Percentiles rank a stretch among this genome's conserved stretches.
phyloP scores from a whole-genome alignment of 2,329 filamentous ascomycete species.

The Penicillium olsonii region DNA sequence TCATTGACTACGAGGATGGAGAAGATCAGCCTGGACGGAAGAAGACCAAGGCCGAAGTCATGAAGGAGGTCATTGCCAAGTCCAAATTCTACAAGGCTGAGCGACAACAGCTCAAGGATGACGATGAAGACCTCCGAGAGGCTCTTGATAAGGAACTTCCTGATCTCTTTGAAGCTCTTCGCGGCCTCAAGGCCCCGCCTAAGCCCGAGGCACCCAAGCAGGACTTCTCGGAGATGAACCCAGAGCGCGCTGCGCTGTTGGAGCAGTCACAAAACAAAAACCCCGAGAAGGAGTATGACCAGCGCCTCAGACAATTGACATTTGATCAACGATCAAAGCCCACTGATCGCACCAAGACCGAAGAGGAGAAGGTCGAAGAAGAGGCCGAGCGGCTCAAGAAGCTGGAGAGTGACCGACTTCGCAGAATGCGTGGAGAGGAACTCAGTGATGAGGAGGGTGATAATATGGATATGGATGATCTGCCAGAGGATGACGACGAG shows the following conservation, averaged over 20 bases:
- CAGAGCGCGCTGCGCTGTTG: constrained; percentile 62
- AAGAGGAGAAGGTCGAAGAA: constrained; percentile 78
- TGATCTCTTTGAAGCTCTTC: constrained; percentile 72
- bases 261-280: constrained; percentile 63
- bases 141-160: constrained; percentile 82
- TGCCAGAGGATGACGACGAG: constrained; percentile 32
- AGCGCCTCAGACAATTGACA: constrained; percentile 76
- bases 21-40: constrained; percentile 73
- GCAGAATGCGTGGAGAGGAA: constrained; percentile 85
- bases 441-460: constrained; percentile 62
- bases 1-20: constrained; percentile 51
- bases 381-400: constrained; percentile 75
- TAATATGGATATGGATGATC: constrained; percentile 31
- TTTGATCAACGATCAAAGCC: constrained; percentile 84
- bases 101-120: constrained; percentile 86
- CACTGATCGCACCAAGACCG: constrained; percentile 84
- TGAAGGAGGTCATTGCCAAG: constrained; percentile 97
- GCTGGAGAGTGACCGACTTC: constrained; percentile 78
- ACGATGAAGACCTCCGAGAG: constrained; percentile 83
- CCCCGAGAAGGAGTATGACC: constrained; percentile 85
- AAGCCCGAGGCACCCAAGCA: constrained; percentile 50
- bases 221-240: constrained; percentile 58
- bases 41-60: constrained; percentile 94
- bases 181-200: constrained; percentile 56
- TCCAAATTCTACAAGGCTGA: constrained; percentile 95